Conservation (phyloP, 495 filamentous ascomycete species). For the Penicillium bialowiezense region DNA sequence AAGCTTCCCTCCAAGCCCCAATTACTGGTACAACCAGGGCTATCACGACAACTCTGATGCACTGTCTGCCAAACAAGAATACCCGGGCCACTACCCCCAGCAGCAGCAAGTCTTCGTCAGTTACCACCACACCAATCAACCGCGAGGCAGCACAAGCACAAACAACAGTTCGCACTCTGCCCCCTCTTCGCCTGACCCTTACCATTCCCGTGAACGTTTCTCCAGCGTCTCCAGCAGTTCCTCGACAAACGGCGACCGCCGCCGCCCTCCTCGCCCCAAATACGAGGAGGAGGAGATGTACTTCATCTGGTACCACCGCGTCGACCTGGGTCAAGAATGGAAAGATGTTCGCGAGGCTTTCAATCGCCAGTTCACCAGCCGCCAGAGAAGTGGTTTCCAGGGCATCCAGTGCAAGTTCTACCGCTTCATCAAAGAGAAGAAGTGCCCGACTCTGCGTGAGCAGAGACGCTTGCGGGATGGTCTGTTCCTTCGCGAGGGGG, state of each 20-base stretch:
- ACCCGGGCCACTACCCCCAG: slow-evolving; percentile 10
- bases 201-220: slow-evolving; percentile 38
- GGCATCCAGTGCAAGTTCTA: slow-evolving; percentile 58
- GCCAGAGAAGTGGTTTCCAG: slow-evolving; percentile 43
- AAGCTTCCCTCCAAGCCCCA: slow-evolving; percentile 30
- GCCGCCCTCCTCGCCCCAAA: slow-evolving; percentile 46
- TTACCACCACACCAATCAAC: slow-evolving; percentile 11
- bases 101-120: slow-evolving; percentile 24
- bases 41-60: slow-evolving; percentile 25
- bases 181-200: slow-evolving; percentile 35
- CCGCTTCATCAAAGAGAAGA: slow-evolving; percentile 49
- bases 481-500: slow-evolving; percentile 37
- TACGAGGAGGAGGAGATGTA: slow-evolving; percentile 53
- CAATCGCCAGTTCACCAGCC: slow-evolving; percentile 46
- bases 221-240: slow-evolving; percentile 40
- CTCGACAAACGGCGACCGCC: slow-evolving; percentile 32
- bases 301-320: slow-evolving; percentile 57
- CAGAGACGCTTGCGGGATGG: slow-evolving; percentile 46
- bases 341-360: slow-evolving; percentile 49
- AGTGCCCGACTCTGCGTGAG: slow-evolving; percentile 44
- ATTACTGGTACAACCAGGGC: slow-evolving; percentile 28
- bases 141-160: neutral
- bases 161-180: slow-evolving; percentile 10
- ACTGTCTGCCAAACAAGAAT: slow-evolving; percentile 12
- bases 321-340: slow-evolving; percentile 52